These are phyloP conservation scores for Takashimella tepidaria DNA, from an alignment of 1,284 basidiomycete genomes.

Conservation along the genomic window DNA sequence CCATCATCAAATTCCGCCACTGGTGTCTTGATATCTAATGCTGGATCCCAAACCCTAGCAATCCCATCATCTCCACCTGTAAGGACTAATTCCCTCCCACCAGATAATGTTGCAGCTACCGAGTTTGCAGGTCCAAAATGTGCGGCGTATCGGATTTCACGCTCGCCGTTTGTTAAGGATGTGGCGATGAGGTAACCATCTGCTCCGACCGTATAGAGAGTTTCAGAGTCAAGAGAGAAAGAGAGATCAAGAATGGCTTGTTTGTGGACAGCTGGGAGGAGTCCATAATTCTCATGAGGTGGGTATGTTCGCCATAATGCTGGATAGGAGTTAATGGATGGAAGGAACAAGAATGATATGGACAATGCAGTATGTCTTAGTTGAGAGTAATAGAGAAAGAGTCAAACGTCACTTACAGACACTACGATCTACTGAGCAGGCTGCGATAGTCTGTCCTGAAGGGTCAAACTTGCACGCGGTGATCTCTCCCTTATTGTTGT, in stretches of 20 bases:
- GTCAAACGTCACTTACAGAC: conserved; percentile 37
- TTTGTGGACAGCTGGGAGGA: conserved; percentile 47
- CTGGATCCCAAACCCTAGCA: conserved; percentile 79
- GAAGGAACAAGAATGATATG: not conserved
- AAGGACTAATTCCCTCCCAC: conserved; percentile 64
- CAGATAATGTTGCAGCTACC: conserved; percentile 77
- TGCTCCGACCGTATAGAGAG: conserved; percentile 45
- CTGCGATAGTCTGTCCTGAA: conserved; percentile 46
- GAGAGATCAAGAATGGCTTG: conserved; percentile 47
- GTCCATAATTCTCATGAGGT: conserved; percentile 48
- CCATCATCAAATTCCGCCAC: conserved; percentile 76
- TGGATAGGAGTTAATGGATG: conserved; percentile 8
- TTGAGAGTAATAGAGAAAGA: not conserved
- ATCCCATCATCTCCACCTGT: conserved; percentile 85
- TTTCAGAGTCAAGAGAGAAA: conserved; percentile 45
- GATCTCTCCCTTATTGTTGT: conserved; percentile 50
- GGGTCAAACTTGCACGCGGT: conserved; percentile 48
- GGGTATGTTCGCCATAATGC: conserved; percentile 49
- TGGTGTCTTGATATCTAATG: conserved; percentile 67
- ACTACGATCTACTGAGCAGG: conserved; percentile 43
- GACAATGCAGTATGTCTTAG: conserved; percentile 1
- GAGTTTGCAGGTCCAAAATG: conserved; percentile 84
- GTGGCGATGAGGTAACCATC: conserved; percentile 45
- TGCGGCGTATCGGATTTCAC: conserved; percentile 50
- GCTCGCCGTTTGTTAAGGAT: conserved; percentile 42